Conservation (phyloP, 116 monocot genomes). For the Phalaenopsis hybrid region DNA sequence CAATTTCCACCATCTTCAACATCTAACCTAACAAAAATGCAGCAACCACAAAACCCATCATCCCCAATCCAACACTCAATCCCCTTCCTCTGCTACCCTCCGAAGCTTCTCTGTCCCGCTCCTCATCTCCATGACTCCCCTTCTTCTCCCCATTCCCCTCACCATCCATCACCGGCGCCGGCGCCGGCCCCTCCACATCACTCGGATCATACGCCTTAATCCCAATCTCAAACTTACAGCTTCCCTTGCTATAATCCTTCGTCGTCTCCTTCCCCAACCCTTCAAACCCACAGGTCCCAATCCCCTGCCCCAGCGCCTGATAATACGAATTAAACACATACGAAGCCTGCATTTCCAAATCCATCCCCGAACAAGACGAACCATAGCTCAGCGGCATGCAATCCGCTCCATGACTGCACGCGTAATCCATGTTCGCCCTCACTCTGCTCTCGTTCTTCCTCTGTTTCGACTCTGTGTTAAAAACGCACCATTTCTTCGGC, state of each 20-base stretch:
- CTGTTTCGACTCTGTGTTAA: constrained; percentile 15
- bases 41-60: not conserved
- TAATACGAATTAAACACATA: constrained; percentile 57
- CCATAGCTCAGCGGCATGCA: constrained; percentile 38
- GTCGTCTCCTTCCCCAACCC: constrained; percentile 36
- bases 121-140: not conserved
- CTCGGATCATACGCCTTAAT: constrained; percentile 1
- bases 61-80: not conserved
- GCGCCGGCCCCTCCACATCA: not conserved
- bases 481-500: constrained; percentile 36
- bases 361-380: constrained; percentile 29
- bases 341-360: constrained; percentile 24
- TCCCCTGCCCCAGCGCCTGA: constrained; percentile 47
- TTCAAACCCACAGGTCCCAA: constrained; percentile 36
- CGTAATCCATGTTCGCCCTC: constrained; percentile 29
- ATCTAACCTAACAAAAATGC: not conserved
- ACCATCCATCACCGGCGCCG: not conserved
- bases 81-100: not conserved
- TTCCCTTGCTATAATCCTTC: constrained; percentile 16
- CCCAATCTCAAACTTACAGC: constrained; percentile 17
- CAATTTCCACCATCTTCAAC: not conserved
- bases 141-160: not conserved
- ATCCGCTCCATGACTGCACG: constrained; percentile 38
- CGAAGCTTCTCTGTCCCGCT: not conserved
- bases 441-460: constrained; percentile 1